Evolutionary conservation across 148 eudicot species (phyloP), one percentile per base, ranked within the genome.

Genomic region (Spergularia marina): DNA sequence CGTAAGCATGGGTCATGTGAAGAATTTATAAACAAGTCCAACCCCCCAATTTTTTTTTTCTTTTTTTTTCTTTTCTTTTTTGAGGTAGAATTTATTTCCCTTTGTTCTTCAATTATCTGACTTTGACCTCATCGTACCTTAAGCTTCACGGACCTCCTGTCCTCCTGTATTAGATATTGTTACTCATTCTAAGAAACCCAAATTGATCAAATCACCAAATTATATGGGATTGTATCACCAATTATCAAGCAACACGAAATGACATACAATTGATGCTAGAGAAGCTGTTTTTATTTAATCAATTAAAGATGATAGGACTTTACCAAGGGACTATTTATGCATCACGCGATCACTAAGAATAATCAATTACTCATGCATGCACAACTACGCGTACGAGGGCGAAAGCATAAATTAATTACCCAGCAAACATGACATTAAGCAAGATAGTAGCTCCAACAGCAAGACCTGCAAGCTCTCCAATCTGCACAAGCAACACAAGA

Each of bases 391-490:
- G 10, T n/a, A 68, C 1, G 53, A 16, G 16, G 23, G 16, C 0
- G 1, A 65, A 47, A 12, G 25, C 13, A 54, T 53, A 65, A 72
- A 56, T 68, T 34, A 51, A 53, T 70, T 89, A 89, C 93, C 91
- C 91, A 7, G 91, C 88, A 77, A 89, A 73, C 84, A 89, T 76
- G 44, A 86, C 85, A 58, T 89, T 86, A 17, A 89, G 82, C 62
- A 82, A 74, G 64, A 89, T 61, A 23, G 88, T 85, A 12, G 91
- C 71, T 83, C 93, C 93, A 80, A 89, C 77, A 10, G 88, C 91
- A 55, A 87, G 82, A 74, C 91, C 91, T 7, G 87, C 88, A 6
- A 89, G 86, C 59, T 87, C 87, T 63, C 86, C 86, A 65, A 83
- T 81, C 91, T 87, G 86, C 69, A 61, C 71, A 81, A 79, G 15